Percentiles rank a stretch among this genome's conserved stretches.
These are phyloP conservation scores for Cladosporium phlei DNA, from an alignment of 2,329 filamentous ascomycete species.

Conservation along the genomic window DNA sequence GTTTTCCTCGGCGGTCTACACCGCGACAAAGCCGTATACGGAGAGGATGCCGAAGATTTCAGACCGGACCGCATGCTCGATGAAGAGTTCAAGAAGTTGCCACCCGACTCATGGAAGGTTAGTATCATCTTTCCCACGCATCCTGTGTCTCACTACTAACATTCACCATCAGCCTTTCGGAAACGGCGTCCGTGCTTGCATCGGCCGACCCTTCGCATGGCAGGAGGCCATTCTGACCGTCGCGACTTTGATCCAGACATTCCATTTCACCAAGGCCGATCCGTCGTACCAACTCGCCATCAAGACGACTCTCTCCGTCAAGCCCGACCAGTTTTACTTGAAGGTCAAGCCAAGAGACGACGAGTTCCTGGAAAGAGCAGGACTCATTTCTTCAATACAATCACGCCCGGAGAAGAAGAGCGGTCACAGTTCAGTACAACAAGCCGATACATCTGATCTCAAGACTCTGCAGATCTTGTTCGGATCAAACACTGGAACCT, in stretches of 20 bases:
- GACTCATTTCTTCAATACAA: not conserved
- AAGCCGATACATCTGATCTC: not conserved
- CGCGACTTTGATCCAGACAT: conserved; percentile 41
- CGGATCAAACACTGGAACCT: conserved; percentile 40
- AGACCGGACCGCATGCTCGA: conserved; percentile 44
- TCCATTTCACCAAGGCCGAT: conserved; percentile 40
- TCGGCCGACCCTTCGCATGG: conserved; percentile 51
- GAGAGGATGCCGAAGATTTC: conserved; percentile 28
- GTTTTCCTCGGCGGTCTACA: conserved; percentile 34
- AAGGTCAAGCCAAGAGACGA: conserved; percentile 30
- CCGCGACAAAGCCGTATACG: conserved; percentile 32
- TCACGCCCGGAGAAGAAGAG: not conserved
- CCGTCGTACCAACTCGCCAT: conserved; percentile 39
- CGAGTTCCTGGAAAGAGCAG: not conserved
- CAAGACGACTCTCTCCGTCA: conserved; percentile 42
- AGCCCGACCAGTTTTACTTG: conserved; percentile 39
- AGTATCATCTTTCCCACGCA: too few species aligned
- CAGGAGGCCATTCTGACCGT: conserved; percentile 47
- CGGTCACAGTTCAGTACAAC: not conserved
- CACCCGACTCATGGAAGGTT: conserved; percentile 43
- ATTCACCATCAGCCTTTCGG: too few species aligned
- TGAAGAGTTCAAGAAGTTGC: conserved; percentile 38
- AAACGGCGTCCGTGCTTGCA: conserved; percentile 50
- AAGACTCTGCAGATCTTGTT: conserved; percentile 33
- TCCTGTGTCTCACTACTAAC: too few species aligned